Percentiles rank a stretch among this genome's conserved stretches.
phyloP scores from a whole-genome alignment of 1,139 yeast species.

The Suhomyces bokatorum region DNA sequence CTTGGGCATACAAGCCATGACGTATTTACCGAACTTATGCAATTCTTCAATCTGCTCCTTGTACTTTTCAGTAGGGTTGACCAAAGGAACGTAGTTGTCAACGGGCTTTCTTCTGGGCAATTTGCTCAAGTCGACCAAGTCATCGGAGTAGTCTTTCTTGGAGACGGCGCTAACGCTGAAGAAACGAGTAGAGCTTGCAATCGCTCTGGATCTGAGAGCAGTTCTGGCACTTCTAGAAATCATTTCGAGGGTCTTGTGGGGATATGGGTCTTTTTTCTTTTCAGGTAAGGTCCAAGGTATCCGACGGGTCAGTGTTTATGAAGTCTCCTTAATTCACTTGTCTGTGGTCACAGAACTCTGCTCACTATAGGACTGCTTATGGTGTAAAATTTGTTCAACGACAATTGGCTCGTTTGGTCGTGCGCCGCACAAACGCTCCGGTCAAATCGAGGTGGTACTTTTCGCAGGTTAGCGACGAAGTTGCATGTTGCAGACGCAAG shows the following conservation, averaged over 20 bases:
- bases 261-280: neutral
- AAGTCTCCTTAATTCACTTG: neutral
- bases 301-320: neutral
- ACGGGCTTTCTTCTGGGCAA: constrained; percentile 43
- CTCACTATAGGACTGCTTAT: constrained; percentile 3
- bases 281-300: neutral
- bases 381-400: constrained; percentile 13
- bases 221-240: constrained; percentile 11
- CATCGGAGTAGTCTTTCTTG: constrained; percentile 22
- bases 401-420: constrained; percentile 13
- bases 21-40: constrained; percentile 80
- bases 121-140: constrained; percentile 37
- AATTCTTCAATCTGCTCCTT: constrained; percentile 68
- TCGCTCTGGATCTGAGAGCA: constrained; percentile 8
- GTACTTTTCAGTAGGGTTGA: constrained; percentile 79
- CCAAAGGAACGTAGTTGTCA: constrained; percentile 54
- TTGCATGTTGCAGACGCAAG: too few relatives aligned
- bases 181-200: constrained; percentile 7
- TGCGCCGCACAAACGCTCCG: constrained; percentile 1
- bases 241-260: constrained; percentile 4
- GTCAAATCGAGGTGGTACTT: neutral
- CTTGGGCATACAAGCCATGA: constrained; percentile 79
- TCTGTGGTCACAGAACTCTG: constrained; percentile 2
- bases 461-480: neutral
- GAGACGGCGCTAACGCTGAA: constrained; percentile 6